Conservation (phyloP, 2,329 filamentous ascomycete species). For the Sarocladiaceae sp. region DNA sequence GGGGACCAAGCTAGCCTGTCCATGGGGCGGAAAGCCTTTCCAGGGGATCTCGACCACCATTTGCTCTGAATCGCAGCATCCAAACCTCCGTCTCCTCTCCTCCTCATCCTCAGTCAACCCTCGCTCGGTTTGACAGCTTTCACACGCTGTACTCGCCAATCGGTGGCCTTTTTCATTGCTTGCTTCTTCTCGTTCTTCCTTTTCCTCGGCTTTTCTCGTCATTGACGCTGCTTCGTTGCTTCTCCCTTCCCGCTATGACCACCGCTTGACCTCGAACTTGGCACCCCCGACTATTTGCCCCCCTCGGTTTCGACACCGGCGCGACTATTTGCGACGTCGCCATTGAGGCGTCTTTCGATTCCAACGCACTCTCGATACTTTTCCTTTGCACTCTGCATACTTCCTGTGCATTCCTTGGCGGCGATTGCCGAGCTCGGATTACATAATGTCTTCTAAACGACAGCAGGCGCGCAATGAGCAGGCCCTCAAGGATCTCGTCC, state of each 20-base stretch:
- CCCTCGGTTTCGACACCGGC: not conserved
- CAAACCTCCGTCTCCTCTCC: too few species aligned
- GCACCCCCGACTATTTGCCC: not conserved
- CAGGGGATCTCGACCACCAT: too few species aligned
- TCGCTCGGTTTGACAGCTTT: too few species aligned
- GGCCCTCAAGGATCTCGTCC: conserved; percentile 81
- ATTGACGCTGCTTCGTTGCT: not conserved
- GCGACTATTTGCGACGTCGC: not conserved
- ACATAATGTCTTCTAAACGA: conserved; percentile 78
- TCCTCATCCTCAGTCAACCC: too few species aligned
- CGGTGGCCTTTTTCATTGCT: not conserved
- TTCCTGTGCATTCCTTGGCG: not conserved
- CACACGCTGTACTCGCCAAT: too few species aligned
- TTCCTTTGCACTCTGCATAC: too few species aligned
- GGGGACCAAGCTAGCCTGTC: too few species aligned
- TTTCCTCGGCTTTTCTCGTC: not conserved
- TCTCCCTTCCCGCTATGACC: not conserved
- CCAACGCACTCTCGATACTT: not conserved
- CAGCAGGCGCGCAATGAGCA: conserved; percentile 97
- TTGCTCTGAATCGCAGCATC: too few species aligned
- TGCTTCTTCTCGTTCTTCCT: conserved; percentile 4
- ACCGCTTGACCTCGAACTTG: not conserved
- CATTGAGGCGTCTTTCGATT: not conserved
- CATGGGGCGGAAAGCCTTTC: too few species aligned
- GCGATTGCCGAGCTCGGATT: not conserved